Conservation (phyloP, 2,329 filamentous ascomycete species). For the Diaporthe ilicicola region DNA sequence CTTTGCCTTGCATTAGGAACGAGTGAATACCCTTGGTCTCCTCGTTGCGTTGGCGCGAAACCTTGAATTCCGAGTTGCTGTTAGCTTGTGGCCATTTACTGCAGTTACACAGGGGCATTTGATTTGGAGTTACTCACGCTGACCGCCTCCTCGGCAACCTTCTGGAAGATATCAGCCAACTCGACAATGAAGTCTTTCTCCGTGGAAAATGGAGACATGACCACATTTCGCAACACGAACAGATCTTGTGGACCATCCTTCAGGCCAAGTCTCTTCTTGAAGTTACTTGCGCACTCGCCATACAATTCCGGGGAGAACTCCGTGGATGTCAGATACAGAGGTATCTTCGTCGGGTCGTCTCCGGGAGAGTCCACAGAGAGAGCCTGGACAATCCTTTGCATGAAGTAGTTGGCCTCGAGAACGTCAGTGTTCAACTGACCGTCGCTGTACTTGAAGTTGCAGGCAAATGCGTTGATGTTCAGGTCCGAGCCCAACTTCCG, state of each 20-base stretch:
- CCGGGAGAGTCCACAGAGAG: conserved; percentile 51
- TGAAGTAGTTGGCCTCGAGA: conserved; percentile 58
- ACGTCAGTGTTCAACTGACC: conserved; percentile 52
- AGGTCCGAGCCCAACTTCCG: conserved; percentile 53
- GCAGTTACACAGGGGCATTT: rapidly evolving
- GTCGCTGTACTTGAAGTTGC: conserved; percentile 52
- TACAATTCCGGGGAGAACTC: conserved; percentile 51
- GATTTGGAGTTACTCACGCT: neutral
- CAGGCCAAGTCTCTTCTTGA: conserved; percentile 51
- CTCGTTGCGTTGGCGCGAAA: conserved; percentile 47
- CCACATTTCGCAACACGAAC: conserved; percentile 56
- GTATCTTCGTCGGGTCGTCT: conserved; percentile 50
- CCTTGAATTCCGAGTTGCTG: neutral
- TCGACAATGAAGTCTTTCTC: conserved; percentile 49
- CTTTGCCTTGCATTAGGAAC: conserved; percentile 49
- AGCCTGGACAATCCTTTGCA: conserved; percentile 51
- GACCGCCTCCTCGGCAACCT: conserved; percentile 42
- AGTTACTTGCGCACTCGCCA: conserved; percentile 49
- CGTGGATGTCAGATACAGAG: conserved; percentile 55
- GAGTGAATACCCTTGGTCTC: conserved; percentile 44
- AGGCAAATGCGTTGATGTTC: conserved; percentile 55
- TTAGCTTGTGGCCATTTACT: neutral
- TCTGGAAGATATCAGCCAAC: conserved; percentile 45
- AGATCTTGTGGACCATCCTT: conserved; percentile 45
- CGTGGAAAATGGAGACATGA: conserved; percentile 56